phyloP scores from a whole-genome alignment of 306 rosid species.

The Astragalus glycyphyllos region DNA sequence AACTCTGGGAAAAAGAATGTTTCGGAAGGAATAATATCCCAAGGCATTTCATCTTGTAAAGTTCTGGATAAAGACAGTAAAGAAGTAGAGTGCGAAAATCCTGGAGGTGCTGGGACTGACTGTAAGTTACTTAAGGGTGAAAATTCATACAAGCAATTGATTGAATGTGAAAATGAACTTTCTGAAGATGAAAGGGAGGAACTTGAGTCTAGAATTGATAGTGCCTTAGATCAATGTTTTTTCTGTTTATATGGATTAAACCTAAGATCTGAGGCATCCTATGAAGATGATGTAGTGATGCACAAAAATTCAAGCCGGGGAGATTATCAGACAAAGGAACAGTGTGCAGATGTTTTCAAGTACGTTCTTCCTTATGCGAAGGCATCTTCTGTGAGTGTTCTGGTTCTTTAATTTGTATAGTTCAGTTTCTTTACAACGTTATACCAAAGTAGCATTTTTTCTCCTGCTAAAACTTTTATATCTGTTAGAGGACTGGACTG shows the following conservation, averaged over 20 bases:
- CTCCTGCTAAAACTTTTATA: slow-evolving; percentile 39
- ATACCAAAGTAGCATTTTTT: slow-evolving; percentile 40
- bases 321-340: slow-evolving; percentile 95
- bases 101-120: slow-evolving; percentile 54
- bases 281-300: slow-evolving; percentile 84
- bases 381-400: slow-evolving; percentile 90
- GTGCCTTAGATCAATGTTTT: slow-evolving; percentile 93
- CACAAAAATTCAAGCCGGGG: slow-evolving; percentile 97
- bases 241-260: slow-evolving; percentile 93
- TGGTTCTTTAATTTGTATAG: slow-evolving; percentile 40
- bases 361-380: slow-evolving; percentile 94
- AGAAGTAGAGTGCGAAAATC: slow-evolving; percentile 57
- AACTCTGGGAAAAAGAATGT: slow-evolving; percentile 52
- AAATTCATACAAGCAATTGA: slow-evolving; percentile 54
- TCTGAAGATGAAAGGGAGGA: slow-evolving; percentile 92
- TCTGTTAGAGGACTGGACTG: slow-evolving; percentile 83
- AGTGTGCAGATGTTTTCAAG: slow-evolving; percentile 95
- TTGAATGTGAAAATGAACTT: slow-evolving; percentile 64
- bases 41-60: slow-evolving; percentile 50
- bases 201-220: slow-evolving; percentile 82
- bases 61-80: slow-evolving; percentile 51
- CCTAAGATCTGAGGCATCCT: slow-evolving; percentile 85
- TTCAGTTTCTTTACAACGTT: slow-evolving; percentile 30
- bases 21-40: slow-evolving; percentile 52
- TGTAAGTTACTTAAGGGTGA: slow-evolving; percentile 51